phyloP scores from a whole-genome alignment of 306 rosid species.

The Trifolium fragiferum region DNA sequence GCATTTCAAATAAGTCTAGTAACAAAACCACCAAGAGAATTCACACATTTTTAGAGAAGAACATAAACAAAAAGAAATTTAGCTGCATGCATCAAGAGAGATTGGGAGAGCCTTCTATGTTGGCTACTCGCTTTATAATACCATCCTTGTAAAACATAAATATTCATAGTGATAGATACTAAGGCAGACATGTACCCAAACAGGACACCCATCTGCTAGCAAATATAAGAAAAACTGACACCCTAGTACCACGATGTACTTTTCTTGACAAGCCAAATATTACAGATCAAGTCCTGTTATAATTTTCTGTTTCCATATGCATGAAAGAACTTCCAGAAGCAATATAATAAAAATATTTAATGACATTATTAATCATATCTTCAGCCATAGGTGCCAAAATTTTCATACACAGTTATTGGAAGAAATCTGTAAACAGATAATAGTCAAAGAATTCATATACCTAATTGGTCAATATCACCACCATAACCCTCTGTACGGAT shows the following conservation, averaged over 20 bases:
- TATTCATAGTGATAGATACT: constrained; percentile 8
- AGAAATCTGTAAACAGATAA: constrained; percentile 6
- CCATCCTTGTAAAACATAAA: constrained; percentile 22
- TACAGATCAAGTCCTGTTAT: constrained; percentile 1
- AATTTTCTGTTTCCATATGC: neutral
- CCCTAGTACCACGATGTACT: constrained; percentile 21
- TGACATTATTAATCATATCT: constrained; percentile 22
- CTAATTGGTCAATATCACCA: constrained; percentile 80
- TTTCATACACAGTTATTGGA: constrained; percentile 7
- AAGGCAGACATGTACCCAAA: neutral
- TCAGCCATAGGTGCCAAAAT: constrained; percentile 15
- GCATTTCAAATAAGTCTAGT: constrained; percentile 5
- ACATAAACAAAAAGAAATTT: neutral
- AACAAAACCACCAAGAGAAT: constrained; percentile 6
- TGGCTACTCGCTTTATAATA: constrained; percentile 1
- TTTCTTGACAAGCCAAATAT: constrained; percentile 26
- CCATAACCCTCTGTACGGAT: constrained; percentile 80
- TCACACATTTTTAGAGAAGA: constrained; percentile 13
- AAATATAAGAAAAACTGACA: constrained; percentile 16
- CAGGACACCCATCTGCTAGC: constrained; percentile 22
- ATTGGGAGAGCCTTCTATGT: constrained; percentile 4
- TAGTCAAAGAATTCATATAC: constrained; percentile 52
- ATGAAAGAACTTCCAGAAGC: constrained; percentile 28
- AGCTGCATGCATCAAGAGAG: neutral
- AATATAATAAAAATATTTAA: constrained; percentile 24